Base-by-base conservation (phyloP, 495 filamentous ascomycete genomes). In the Rostrohypoxylon terebratum region DNA sequence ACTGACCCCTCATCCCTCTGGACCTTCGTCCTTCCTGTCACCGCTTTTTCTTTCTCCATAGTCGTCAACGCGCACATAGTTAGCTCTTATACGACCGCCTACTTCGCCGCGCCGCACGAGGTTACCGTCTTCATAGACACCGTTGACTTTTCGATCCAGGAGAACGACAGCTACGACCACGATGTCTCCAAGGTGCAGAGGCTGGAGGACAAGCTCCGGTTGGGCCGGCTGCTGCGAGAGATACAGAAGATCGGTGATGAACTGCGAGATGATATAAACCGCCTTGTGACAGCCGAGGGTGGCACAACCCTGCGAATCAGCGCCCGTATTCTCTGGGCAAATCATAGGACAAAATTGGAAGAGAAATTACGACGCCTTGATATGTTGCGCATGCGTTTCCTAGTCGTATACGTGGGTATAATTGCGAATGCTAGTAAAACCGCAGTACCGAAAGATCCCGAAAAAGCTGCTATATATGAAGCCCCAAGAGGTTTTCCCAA, bases 341-440 rank as follows among this genome's bases (percentile, higher is more conserved):
- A 65, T 47, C 81, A 83, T 58, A 80, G 82, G 31, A 66, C 48
- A 48, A 76, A 79, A 44, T 73, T 88, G 38, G 83, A 86, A 77
- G 81, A 85, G 33, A 80, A 81, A 62, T 83, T 86, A 65, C 88
- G 85, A 20, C 86, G 83, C 5, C 80, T 91, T 75, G 90, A 92
- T 66, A 79, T 86, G 68, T 81, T 87, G 42, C 82, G 85, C 68
- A 90, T 86, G 77, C 87, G 89, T 31, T 89, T 85, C 68, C 71
- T 88, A 10, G 83, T 87, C 13, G 78, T 87, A 71, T 83, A 88
- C 75, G 79, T 87, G 85, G 78, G 86, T 61, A 76, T 87, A 68
- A 79, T 88, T 61, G 77, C 87, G 33, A 77, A 78, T 62, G 77
- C 79, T 51, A 75, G 74, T 25, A 78, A 72, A 63, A 58, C 69